A percentile compares a stretch with the other conserved stretches of the same genome.
Conservation (phyloP, 1,139 yeast genomes). For the Cylindricascospora bacillispora region DNA sequence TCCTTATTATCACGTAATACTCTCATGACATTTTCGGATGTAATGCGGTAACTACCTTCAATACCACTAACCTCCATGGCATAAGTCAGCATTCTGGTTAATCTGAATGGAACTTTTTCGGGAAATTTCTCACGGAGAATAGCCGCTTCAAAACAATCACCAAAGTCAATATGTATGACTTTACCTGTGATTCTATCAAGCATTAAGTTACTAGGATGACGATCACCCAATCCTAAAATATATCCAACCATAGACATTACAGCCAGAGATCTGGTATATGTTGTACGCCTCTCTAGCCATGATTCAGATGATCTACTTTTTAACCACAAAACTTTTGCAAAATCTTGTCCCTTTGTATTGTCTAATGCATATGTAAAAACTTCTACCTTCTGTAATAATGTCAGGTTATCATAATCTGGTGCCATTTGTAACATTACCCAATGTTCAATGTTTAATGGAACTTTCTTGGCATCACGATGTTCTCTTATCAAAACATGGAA, state of each 20-base stretch:
- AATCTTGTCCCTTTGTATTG: slow-evolving; percentile 91
- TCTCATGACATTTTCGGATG: slow-evolving; percentile 95
- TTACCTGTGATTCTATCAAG: slow-evolving; percentile 89
- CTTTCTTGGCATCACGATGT: slow-evolving; percentile 83
- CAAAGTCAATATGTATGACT: slow-evolving; percentile 94
- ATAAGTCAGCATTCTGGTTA: slow-evolving; percentile 92
- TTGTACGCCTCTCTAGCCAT: slow-evolving; percentile 94
- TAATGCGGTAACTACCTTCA: slow-evolving; percentile 92
- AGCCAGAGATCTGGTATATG: slow-evolving; percentile 89
- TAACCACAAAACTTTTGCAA: slow-evolving; percentile 90
- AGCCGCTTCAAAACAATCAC: slow-evolving; percentile 98
- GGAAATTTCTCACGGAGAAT: slow-evolving; percentile 93
- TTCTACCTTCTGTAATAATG: slow-evolving; percentile 84
- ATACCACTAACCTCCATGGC: slow-evolving; percentile 99
- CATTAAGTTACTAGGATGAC: slow-evolving; percentile 97
- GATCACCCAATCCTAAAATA: slow-evolving; percentile 89
- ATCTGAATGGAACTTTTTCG: slow-evolving; percentile 95
- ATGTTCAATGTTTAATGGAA: slow-evolving; percentile 82
- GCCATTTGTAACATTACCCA: slow-evolving; percentile 97
- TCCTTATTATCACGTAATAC: slow-evolving; percentile 88
- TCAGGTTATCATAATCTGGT: slow-evolving; percentile 85
- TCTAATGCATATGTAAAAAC: slow-evolving; percentile 93
- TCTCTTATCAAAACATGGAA: slow-evolving; percentile 89
- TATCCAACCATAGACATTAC: slow-evolving; percentile 99
- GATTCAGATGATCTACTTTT: slow-evolving; percentile 94